Evolutionary conservation across 371 early-diverging fungal species (phyloP).

Genomic region (Apophysomyces elegans): DNA sequence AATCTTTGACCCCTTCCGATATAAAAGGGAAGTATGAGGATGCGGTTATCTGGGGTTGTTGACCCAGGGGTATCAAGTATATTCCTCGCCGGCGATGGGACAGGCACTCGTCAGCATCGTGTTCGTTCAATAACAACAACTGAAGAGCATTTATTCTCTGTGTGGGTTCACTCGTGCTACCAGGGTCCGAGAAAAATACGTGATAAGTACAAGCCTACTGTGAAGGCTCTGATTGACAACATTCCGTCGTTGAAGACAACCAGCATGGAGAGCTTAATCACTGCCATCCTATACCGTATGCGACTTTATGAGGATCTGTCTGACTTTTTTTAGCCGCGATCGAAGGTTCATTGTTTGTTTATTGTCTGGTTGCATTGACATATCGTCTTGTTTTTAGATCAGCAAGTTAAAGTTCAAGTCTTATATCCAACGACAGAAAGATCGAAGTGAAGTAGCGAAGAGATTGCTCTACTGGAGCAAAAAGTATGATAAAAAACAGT

Average conservation of each 20-base stretch:
- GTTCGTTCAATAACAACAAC: background rate
- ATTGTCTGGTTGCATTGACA: background rate
- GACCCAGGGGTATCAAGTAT: conserved; percentile 9
- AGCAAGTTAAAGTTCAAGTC: conserved; percentile 3
- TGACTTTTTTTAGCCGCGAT: background rate
- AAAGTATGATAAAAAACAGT: background rate
- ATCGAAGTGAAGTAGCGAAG: background rate
- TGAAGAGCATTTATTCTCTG: conserved; percentile 3
- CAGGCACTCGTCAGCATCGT: background rate
- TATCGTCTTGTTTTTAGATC: background rate
- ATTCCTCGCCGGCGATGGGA: conserved; percentile 10
- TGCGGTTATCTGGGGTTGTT: conserved; percentile 4
- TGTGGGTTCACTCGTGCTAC: conserved; percentile 9
- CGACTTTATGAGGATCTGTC: background rate
- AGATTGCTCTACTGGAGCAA: background rate
- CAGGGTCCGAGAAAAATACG: background rate
- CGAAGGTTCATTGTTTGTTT: background rate
- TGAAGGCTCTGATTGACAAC: background rate
- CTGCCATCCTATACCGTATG: background rate
- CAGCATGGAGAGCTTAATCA: background rate
- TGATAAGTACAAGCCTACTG: background rate
- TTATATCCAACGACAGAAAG: background rate
- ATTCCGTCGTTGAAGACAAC: background rate
- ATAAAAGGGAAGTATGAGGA: background rate
- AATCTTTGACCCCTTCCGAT: background rate